Percentiles rank a stretch among this genome's conserved stretches.
Evolutionary conservation across 257 asterid genomes (phyloP).

Genomic region (Scutellaria galericulata): DNA sequence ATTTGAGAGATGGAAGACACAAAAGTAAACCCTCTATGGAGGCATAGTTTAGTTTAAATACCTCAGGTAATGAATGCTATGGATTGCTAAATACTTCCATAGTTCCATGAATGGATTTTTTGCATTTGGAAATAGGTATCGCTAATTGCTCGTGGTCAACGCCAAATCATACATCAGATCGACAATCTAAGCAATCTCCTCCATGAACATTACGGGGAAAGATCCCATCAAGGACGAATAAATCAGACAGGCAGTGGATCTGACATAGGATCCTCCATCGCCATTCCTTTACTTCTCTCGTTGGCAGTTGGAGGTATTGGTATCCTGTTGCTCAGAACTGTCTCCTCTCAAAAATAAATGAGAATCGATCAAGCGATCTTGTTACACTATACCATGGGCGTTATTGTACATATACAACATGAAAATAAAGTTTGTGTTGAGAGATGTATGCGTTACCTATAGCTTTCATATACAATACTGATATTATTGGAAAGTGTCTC

Average conservation of each 20-base stretch:
- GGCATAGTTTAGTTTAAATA: neutral
- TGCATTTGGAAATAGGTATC: conserved; percentile 56
- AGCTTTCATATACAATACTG: neutral
- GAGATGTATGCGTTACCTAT: neutral
- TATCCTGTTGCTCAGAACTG: conserved; percentile 56
- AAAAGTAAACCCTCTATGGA: neutral
- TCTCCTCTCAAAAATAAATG: conserved; percentile 52
- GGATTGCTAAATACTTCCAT: neutral
- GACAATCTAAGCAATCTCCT: conserved; percentile 75
- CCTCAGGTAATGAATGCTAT: neutral
- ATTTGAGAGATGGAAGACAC: neutral
- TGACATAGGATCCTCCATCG: conserved; percentile 51
- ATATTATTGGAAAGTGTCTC: too few species aligned
- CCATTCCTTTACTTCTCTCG: conserved; percentile 60
- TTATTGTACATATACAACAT: conserved; percentile 24
- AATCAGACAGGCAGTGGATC: conserved; percentile 34
- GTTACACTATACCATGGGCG: neutral
- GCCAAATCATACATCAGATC: conserved; percentile 86
- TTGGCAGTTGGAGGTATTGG: conserved; percentile 79
- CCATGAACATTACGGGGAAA: conserved; percentile 65
- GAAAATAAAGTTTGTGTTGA: neutral
- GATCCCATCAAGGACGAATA: conserved; percentile 53
- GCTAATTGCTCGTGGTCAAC: conserved; percentile 75
- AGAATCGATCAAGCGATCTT: neutral
- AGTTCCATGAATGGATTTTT: conserved; percentile 1